A percentile compares a stretch with the other conserved stretches of the same genome.
These are phyloP conservation scores for Microcyclospora tardicrescens DNA, from an alignment of 2,329 filamentous ascomycete genomes.

Conservation along the genomic window DNA sequence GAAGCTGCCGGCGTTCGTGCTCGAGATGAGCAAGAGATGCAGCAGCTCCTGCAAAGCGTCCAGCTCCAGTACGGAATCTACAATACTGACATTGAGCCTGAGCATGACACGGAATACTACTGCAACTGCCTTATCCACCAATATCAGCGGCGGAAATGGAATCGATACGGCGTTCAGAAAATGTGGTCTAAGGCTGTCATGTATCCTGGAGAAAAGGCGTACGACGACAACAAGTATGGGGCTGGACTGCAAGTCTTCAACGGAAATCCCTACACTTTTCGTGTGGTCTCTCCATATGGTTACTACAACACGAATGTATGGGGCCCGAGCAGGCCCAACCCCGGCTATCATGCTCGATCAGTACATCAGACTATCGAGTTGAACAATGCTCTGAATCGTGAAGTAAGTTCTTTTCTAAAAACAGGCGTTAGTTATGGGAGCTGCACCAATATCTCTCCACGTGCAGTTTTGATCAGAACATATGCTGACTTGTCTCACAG, in stretches of 20 bases:
- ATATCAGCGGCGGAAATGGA: conserved; percentile 26
- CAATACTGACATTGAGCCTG: conserved; percentile 36
- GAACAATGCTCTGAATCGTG: conserved; percentile 24
- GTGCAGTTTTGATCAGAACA: too few species aligned
- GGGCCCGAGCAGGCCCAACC: conserved; percentile 15
- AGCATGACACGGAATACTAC: conserved; percentile 30
- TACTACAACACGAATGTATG: conserved; percentile 11
- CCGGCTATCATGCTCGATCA: conserved; percentile 21
- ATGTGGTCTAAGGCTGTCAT: conserved; percentile 35
- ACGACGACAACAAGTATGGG: conserved; percentile 17
- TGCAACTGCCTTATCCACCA: conserved; percentile 31
- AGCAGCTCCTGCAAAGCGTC: conserved; percentile 28
- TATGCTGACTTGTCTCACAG: conserved; percentile 4
- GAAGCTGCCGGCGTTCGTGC: conserved; percentile 27
- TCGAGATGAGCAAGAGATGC: conserved; percentile 34
- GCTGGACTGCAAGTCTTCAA: conserved; percentile 12
- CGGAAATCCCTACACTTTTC: conserved; percentile 24
- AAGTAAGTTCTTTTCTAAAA: too few species aligned
- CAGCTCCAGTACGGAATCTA: conserved; percentile 30
- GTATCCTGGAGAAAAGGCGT: conserved; percentile 29
- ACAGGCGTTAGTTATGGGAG: too few species aligned
- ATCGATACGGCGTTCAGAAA: conserved; percentile 27
- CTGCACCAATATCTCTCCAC: too few species aligned
- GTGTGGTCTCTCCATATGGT: conserved; percentile 26
- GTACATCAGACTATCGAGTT: conserved; percentile 26